Conservation (phyloP, 2,329 filamentous ascomycete genomes). For the Nemania bipapillata region DNA sequence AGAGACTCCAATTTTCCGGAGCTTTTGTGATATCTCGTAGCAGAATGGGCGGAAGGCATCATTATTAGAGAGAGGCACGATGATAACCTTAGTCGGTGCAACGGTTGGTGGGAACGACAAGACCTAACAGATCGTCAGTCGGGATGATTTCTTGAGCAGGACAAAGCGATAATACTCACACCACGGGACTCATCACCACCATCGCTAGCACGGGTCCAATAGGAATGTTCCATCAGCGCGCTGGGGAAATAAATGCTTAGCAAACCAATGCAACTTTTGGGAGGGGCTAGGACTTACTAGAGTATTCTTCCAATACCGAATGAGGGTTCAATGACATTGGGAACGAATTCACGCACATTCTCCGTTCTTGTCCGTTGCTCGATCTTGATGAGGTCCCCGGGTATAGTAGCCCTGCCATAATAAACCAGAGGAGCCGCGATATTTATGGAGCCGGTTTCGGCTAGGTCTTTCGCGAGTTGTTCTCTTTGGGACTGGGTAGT, state of each 20-base stretch:
- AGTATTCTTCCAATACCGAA: conserved; percentile 96
- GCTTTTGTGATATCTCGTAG: conserved; percentile 75
- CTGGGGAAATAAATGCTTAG: conserved; percentile 23
- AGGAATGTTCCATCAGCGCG: conserved; percentile 91
- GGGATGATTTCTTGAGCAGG: neutral
- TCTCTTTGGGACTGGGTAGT: conserved; percentile 84
- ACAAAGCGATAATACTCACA: conserved; percentile 66
- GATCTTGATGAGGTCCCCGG: conserved; percentile 82
- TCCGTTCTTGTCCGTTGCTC: conserved; percentile 85
- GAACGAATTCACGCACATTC: conserved; percentile 88
- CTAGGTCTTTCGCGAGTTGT: conserved; percentile 78
- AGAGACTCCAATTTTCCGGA: conserved; percentile 80
- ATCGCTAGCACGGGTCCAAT: conserved; percentile 79
- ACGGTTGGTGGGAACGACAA: conserved; percentile 78
- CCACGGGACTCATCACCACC: conserved; percentile 84
- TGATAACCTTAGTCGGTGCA: conserved; percentile 93
- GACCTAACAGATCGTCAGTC: conserved; percentile 58
- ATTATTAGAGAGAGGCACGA: conserved; percentile 88
- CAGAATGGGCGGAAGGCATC: conserved; percentile 82
- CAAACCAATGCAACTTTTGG: neutral
- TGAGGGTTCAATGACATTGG: conserved; percentile 96
- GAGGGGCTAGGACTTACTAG: conserved; percentile 59
- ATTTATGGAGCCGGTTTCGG: conserved; percentile 76
- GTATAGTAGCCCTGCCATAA: conserved; percentile 76
- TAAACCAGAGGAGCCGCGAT: conserved; percentile 75